Evolutionary conservation across 2,329 filamentous ascomycete genomes (phyloP).

Genomic region (Trichophyton equinum): DNA sequence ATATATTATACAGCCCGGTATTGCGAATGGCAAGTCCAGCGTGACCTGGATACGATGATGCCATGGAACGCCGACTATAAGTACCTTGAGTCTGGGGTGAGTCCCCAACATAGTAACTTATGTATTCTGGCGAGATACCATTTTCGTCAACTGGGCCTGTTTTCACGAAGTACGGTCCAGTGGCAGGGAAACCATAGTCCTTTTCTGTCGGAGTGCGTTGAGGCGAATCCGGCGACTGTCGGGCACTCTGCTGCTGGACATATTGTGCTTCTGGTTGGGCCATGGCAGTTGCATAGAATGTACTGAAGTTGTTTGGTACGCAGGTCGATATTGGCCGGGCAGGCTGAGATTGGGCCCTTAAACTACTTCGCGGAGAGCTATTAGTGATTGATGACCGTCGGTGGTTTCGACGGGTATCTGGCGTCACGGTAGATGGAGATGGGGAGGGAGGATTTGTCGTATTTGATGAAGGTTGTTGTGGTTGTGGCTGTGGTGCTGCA

Average conservation of each 20-base stretch:
- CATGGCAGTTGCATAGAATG: slow-evolving; percentile 24
- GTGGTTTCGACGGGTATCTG: slow-evolving; percentile 34
- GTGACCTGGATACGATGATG: slow-evolving; percentile 28
- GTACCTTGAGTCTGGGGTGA: slow-evolving; percentile 32
- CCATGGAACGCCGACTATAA: slow-evolving; percentile 25
- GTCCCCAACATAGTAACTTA: slow-evolving; percentile 35
- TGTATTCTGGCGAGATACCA: slow-evolving; percentile 29
- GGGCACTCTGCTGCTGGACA: slow-evolving; percentile 17
- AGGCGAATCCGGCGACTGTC: slow-evolving; percentile 23
- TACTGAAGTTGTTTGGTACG: slow-evolving; percentile 20
- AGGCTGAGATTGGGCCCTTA: slow-evolving; percentile 40
- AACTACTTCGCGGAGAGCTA: slow-evolving; percentile 29
- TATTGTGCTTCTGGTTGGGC: slow-evolving; percentile 20
- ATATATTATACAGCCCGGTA: slow-evolving; percentile 25
- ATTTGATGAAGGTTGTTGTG: slow-evolving; percentile 11
- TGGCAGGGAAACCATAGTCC: slow-evolving; percentile 21
- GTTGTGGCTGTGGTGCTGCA: slow-evolving; percentile 22
- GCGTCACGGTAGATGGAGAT: slow-evolving; percentile 26
- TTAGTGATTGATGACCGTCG: slow-evolving; percentile 35
- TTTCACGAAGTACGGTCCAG: slow-evolving; percentile 24
- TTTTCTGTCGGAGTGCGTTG: slow-evolving; percentile 24
- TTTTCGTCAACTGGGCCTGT: slow-evolving; percentile 27
- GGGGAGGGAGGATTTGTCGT: slow-evolving; percentile 38
- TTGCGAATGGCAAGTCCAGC: slow-evolving; percentile 30
- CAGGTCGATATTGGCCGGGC: slow-evolving; percentile 29